Conservation (phyloP, 1,284 basidiomycete species). For the Pholiota adiposa region DNA sequence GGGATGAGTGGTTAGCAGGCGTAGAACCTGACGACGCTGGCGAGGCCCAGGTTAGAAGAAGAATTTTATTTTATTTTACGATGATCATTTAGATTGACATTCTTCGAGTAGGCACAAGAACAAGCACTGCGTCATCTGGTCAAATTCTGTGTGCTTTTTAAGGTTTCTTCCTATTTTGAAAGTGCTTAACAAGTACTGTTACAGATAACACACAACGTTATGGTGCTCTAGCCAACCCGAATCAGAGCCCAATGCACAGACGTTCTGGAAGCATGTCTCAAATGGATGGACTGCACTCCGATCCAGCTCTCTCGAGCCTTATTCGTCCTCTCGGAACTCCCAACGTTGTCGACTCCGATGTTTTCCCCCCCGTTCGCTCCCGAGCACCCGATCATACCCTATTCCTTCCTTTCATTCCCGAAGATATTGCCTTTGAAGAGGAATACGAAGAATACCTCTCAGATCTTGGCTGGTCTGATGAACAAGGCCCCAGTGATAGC, state of each 20-base stretch:
- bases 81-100: background rate
- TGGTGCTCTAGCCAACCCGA: slow-evolving; percentile 58
- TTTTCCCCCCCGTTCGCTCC: slow-evolving; percentile 82
- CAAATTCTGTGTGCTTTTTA: slow-evolving; percentile 83
- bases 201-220: slow-evolving; percentile 82
- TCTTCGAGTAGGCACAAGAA: slow-evolving; percentile 83
- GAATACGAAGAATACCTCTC: slow-evolving; percentile 88
- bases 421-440: slow-evolving; percentile 86
- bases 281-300: slow-evolving; percentile 76
- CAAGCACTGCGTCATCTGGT: slow-evolving; percentile 94
- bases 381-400: slow-evolving; percentile 84
- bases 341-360: slow-evolving; percentile 76
- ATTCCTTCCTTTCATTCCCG: slow-evolving; percentile 83
- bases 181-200: slow-evolving; percentile 2
- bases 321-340: slow-evolving; percentile 78
- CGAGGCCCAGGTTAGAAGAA: slow-evolving; percentile 68
- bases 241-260: slow-evolving; percentile 62
- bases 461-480: slow-evolving; percentile 77
- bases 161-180: background rate
- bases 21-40: slow-evolving; percentile 91
- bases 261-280: slow-evolving; percentile 81
- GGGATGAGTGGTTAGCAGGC: slow-evolving; percentile 97
- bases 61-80: background rate
- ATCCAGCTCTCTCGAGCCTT: slow-evolving; percentile 72
- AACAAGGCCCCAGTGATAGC: slow-evolving; percentile 44